phyloP scores from a whole-genome alignment of 2,329 filamentous ascomycete species.

The Coniochaeta sp. region DNA sequence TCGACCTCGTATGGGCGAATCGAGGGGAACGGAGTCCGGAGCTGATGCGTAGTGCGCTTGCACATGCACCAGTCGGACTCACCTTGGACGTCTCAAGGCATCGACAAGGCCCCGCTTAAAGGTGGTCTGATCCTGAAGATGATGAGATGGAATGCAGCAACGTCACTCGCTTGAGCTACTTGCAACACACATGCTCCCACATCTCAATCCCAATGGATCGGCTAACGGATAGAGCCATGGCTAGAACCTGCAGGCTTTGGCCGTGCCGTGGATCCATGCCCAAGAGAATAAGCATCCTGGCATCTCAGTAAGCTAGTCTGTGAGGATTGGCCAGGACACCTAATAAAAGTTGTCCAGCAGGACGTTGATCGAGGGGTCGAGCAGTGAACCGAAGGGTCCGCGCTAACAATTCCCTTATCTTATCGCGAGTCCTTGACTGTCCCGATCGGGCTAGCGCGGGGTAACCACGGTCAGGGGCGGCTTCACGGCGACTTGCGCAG shows the following conservation, averaged over 20 bases:
- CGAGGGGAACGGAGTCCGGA: background rate
- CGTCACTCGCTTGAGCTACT: background rate
- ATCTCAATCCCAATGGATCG: background rate
- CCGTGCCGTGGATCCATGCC: background rate
- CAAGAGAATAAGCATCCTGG: background rate
- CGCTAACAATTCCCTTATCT: background rate
- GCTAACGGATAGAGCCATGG: background rate
- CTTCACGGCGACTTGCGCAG: background rate
- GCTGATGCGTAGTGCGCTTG: background rate
- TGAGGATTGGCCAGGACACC: background rate
- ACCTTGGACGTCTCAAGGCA: background rate
- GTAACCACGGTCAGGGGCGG: background rate
- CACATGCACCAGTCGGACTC: background rate
- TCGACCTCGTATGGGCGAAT: background rate
- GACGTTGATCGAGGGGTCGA: background rate
- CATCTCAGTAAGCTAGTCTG: background rate
- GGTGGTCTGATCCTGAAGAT: background rate
- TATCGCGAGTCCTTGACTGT: background rate
- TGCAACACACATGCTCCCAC: background rate
- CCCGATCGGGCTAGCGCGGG: background rate
- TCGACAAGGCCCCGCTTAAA: background rate
- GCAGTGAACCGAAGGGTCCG: background rate
- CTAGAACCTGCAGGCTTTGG: background rate
- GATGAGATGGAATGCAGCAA: background rate
- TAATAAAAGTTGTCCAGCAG: background rate